Evolutionary conservation across 371 early-diverging fungal species (phyloP).

Genomic region (Saksenaea vasiformis): DNA sequence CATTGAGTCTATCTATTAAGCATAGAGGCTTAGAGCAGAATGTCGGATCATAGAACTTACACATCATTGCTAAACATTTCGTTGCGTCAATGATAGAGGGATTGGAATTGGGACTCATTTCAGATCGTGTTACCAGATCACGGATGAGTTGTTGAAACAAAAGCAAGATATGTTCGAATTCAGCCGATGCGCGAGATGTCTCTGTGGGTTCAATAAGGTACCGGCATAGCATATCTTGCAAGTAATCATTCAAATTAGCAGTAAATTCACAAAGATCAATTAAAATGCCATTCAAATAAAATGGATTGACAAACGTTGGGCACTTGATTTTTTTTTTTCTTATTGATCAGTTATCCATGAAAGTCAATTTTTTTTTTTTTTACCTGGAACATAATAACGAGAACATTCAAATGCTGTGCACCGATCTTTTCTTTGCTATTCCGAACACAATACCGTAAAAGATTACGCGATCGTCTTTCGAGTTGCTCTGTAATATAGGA

Average conservation of each 20-base stretch:
- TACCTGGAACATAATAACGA: slow-evolving; percentile 44
- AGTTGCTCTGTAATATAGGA: slow-evolving; percentile 4
- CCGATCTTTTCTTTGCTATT: slow-evolving; percentile 4
- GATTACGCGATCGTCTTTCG: slow-evolving; percentile 5
- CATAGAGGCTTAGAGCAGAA: not conserved
- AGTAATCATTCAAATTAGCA: slow-evolving; percentile 8
- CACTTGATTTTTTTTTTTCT: no score
- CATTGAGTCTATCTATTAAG: slow-evolving; percentile 52
- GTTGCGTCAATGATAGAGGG: slow-evolving; percentile 44
- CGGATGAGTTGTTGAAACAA: slow-evolving; percentile 30
- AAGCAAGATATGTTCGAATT: slow-evolving; percentile 15
- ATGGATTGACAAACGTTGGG: slow-evolving; percentile 14
- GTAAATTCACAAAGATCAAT: slow-evolving; percentile 35
- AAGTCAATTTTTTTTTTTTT: not conserved
- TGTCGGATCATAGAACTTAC: slow-evolving; percentile 24
- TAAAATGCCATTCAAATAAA: slow-evolving; percentile 13
- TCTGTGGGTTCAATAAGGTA: slow-evolving; percentile 23
- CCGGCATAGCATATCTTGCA: slow-evolving; percentile 25
- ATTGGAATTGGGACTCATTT: slow-evolving; percentile 39
- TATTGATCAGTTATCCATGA: not conserved
- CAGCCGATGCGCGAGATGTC: not conserved
- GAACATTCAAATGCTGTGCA: slow-evolving; percentile 19
- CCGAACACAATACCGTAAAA: slow-evolving; percentile 5
- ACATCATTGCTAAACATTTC: slow-evolving; percentile 44
- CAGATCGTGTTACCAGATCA: slow-evolving; percentile 12